Evolutionary conservation across 768 basidiomycete species (phyloP).

Genomic region (Pholiota molesta): DNA sequence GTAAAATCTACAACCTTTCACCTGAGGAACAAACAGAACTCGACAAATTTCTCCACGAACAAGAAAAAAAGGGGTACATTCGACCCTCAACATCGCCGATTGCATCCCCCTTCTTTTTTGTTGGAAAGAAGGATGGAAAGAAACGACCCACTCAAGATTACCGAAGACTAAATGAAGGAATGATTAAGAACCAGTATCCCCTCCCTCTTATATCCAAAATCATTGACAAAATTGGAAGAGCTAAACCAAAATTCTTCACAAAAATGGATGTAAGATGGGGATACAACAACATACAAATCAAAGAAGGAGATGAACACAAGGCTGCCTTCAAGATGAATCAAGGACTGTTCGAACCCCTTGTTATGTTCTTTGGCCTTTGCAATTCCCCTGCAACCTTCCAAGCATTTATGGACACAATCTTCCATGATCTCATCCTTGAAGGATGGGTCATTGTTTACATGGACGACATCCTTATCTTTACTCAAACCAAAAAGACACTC

Average conservation of each 20-base stretch:
- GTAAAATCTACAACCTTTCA: constrained; percentile 3
- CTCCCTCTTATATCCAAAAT: constrained; percentile 35
- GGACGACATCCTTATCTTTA: constrained; percentile 17
- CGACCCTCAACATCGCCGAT: neutral
- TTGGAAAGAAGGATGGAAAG: too few species aligned
- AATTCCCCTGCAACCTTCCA: constrained; percentile 20
- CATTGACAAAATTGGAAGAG: constrained; percentile 25
- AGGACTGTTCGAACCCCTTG: constrained; percentile 21
- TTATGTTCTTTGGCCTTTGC: constrained; percentile 24
- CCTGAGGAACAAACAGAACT: neutral
- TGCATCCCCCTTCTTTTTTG: constrained; percentile 11
- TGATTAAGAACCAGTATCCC: constrained; percentile 34
- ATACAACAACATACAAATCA: constrained; percentile 38
- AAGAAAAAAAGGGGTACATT: neutral
- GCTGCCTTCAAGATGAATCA: constrained; percentile 38
- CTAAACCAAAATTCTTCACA: constrained; percentile 30
- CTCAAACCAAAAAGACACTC: neutral
- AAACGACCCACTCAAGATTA: too few species aligned
- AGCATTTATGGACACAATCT: constrained; percentile 17
- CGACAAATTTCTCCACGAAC: constrained; percentile 3
- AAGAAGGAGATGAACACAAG: constrained; percentile 44
- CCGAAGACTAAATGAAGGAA: too few species aligned
- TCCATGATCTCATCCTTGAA: constrained; percentile 4
- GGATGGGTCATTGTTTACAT: constrained; percentile 15
- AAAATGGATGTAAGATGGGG: constrained; percentile 42